These are phyloP conservation scores for Jackrogersella multiformis DNA, from an alignment of 495 filamentous ascomycete genomes.

Conservation along the genomic window DNA sequence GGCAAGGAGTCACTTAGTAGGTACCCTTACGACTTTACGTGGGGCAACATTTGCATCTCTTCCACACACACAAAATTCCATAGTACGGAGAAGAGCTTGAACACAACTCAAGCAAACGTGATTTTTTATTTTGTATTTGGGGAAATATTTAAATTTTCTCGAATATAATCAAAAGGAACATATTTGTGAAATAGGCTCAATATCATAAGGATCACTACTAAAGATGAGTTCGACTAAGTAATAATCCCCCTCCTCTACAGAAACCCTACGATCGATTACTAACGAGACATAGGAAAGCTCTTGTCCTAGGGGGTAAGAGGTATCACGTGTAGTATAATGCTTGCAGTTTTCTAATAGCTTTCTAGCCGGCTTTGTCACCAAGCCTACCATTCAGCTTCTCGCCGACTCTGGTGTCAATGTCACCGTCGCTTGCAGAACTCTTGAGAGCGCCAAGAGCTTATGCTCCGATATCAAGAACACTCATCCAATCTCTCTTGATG, in stretches of 20 bases:
- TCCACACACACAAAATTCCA: background rate
- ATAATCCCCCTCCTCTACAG: background rate
- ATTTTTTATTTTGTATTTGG: background rate
- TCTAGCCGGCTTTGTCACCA: conserved; percentile 44
- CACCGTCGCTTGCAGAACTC: background rate
- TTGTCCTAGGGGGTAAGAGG: background rate
- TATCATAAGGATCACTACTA: background rate
- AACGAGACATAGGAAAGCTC: conserved; percentile 1
- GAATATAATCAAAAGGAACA: background rate
- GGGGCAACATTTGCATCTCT: background rate
- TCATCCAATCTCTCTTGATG: conserved; percentile 82
- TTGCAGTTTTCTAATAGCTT: background rate
- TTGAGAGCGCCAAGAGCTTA: background rate
- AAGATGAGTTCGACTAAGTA: background rate
- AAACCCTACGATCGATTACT: background rate
- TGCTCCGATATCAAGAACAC: conserved; percentile 56
- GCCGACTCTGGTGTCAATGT: background rate
- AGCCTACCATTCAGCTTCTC: background rate
- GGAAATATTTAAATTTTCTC: background rate
- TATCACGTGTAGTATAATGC: background rate
- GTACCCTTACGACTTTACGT: background rate
- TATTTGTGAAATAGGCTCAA: background rate
- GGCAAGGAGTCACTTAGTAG: conserved; percentile 1
- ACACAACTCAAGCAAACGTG: background rate
- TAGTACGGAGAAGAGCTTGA: background rate